Percentiles rank a stretch among this genome's conserved stretches.
Evolutionary conservation across 2,329 filamentous ascomycete genomes (phyloP).

Genomic region (Ophiosphaerella korrae): DNA sequence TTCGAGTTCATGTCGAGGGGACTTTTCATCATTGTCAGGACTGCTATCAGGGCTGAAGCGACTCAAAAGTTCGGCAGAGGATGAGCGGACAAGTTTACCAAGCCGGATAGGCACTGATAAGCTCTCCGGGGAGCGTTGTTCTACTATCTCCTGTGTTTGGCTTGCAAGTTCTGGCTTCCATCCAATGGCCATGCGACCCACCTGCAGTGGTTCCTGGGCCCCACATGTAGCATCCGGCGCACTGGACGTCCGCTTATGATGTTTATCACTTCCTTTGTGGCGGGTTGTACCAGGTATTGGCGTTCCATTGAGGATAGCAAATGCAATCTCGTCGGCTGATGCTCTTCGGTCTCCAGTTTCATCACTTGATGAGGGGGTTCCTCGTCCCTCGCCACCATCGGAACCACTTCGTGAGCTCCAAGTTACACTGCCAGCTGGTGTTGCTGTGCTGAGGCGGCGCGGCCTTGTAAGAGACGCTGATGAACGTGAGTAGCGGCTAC

Average conservation of each 20-base stretch:
- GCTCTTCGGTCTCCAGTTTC: conserved; percentile 8
- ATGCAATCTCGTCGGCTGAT: conserved; percentile 23
- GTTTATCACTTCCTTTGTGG: neutral
- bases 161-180: conserved; percentile 22
- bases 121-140: neutral
- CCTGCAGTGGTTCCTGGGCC: conserved; percentile 5
- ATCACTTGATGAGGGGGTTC: conserved; percentile 8
- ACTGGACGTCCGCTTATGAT: conserved; percentile 20
- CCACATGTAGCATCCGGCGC: conserved; percentile 18
- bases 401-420: conserved; percentile 32
- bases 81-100: conserved; percentile 8
- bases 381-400: conserved; percentile 16
- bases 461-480: conserved; percentile 39
- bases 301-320: conserved; percentile 28
- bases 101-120: neutral
- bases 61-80: conserved; percentile 23
- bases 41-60: conserved; percentile 27
- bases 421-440: conserved; percentile 20
- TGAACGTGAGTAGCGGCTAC: conserved; percentile 30
- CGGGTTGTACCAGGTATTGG: conserved; percentile 19
- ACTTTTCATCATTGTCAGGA: conserved; percentile 15
- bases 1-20: conserved; percentile 11
- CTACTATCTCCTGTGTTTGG: neutral
- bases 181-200: conserved; percentile 14
- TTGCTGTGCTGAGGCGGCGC: conserved; percentile 31